Evolutionary conservation across 768 basidiomycete species (phyloP).

Genomic region (Agrocybe pediades): DNA sequence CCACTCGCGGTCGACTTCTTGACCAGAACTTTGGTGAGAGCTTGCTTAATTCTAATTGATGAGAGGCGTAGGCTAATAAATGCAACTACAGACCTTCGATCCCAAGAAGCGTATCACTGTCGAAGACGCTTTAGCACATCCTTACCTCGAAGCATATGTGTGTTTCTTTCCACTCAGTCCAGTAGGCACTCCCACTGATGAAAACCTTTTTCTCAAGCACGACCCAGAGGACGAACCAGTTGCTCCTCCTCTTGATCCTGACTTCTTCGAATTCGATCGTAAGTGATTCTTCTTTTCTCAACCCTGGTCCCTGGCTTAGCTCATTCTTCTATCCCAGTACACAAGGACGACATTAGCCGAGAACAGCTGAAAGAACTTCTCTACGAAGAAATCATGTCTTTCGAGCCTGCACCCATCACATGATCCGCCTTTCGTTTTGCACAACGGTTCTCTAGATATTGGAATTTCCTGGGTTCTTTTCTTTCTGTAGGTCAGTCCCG

Average conservation of each 20-base stretch:
- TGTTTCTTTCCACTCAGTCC: constrained; percentile 25
- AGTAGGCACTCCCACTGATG: constrained; percentile 2
- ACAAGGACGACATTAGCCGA: constrained; percentile 94
- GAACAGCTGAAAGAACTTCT: constrained; percentile 94
- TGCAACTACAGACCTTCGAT: constrained; percentile 77
- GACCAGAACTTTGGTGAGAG: constrained; percentile 76
- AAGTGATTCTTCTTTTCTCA: constrained; percentile 30
- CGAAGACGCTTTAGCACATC: constrained; percentile 92
- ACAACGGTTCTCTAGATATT: background rate
- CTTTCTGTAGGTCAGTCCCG: constrained; percentile 7
- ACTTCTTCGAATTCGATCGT: constrained; percentile 98
- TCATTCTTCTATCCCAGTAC: constrained; percentile 47
- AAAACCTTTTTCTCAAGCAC: constrained; percentile 50
- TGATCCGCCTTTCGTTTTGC: constrained; percentile 21
- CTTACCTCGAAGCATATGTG: constrained; percentile 92
- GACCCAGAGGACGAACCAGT: constrained; percentile 97
- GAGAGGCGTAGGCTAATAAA: background rate
- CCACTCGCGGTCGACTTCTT: constrained; percentile 68
- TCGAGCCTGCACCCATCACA: constrained; percentile 61
- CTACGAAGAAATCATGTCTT: constrained; percentile 94
- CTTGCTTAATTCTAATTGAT: background rate
- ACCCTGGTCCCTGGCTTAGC: background rate
- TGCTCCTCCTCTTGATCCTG: constrained; percentile 91
- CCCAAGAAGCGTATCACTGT: constrained; percentile 96
- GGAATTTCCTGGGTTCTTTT: background rate